These are phyloP conservation scores for Nemania sp. DNA, from an alignment of 2,329 filamentous ascomycete species.

Conservation along the genomic window DNA sequence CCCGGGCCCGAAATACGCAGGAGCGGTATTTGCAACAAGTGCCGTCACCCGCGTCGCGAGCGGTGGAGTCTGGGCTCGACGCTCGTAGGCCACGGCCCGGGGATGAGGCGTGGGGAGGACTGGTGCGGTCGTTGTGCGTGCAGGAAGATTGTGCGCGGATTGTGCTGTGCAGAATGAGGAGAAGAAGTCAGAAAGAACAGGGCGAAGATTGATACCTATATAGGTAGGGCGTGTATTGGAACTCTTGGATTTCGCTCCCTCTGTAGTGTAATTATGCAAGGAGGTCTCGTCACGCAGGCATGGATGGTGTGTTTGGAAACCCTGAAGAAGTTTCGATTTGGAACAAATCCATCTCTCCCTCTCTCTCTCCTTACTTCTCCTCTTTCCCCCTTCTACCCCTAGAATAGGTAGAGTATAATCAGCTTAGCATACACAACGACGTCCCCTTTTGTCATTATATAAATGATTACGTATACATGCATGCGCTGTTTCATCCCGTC, in stretches of 20 bases:
- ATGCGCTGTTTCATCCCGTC: constrained; percentile 1
- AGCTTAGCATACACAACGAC: constrained; percentile 20
- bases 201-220: not conserved
- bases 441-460: constrained; percentile 18
- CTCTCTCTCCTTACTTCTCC: not conserved
- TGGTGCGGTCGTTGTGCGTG: constrained; percentile 47
- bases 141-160: constrained; percentile 40
- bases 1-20: not conserved
- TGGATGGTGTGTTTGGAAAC: constrained; percentile 24
- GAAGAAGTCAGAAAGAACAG: not conserved
- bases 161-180: constrained; percentile 38
- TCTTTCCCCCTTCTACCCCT: constrained; percentile 9
- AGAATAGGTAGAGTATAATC: constrained; percentile 29
- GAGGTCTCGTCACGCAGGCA: not conserved
- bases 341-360: constrained; percentile 1
- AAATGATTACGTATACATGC: constrained; percentile 27
- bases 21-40: constrained; percentile 40
- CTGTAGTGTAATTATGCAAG: not conserved
- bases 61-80: constrained; percentile 45
- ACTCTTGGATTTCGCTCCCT: not conserved
- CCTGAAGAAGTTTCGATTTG: constrained; percentile 8
- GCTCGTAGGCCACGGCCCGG: constrained; percentile 38
- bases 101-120: constrained; percentile 39
- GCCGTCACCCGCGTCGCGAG: constrained; percentile 41
- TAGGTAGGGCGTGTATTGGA: not conserved